Conservation (phyloP, 2,329 filamentous ascomycete species). For the Fusarium guadeloupense region DNA sequence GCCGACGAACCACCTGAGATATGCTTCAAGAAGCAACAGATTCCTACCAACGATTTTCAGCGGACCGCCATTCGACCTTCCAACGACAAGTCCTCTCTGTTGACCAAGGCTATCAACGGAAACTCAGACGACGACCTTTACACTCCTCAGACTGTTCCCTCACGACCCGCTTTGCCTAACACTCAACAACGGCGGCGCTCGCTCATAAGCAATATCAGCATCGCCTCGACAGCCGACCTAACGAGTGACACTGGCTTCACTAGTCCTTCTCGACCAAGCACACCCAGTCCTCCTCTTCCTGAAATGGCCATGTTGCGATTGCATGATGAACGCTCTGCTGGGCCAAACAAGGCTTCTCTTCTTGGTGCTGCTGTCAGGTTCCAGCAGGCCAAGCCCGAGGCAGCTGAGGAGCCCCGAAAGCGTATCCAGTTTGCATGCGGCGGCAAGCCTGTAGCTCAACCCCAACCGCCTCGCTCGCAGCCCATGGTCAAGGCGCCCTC, state of each 20-base stretch:
- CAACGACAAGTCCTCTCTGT: constrained; percentile 76
- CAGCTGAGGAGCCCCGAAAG: constrained; percentile 65
- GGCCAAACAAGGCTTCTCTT: constrained; percentile 41
- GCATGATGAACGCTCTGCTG: constrained; percentile 44
- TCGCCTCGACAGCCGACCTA: constrained; percentile 85
- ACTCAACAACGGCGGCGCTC: constrained; percentile 64
- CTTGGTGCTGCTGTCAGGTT: constrained; percentile 37
- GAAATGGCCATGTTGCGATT: constrained; percentile 61
- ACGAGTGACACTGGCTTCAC: constrained; percentile 95
- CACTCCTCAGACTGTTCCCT: constrained; percentile 47
- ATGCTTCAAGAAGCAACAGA: constrained; percentile 40
- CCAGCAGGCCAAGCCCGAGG: constrained; percentile 53
- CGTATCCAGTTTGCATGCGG: constrained; percentile 92
- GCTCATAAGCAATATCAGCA: constrained; percentile 81
- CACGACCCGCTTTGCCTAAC: constrained; percentile 43
- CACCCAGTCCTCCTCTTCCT: constrained; percentile 85
- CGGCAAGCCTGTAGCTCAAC: constrained; percentile 64
- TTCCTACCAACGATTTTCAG: constrained; percentile 53
- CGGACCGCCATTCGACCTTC: constrained; percentile 59
- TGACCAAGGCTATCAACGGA: constrained; percentile 84
- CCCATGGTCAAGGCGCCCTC: constrained; percentile 48
- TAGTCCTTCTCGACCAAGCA: constrained; percentile 86
- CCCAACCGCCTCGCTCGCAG: constrained; percentile 50
- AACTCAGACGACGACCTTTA: constrained; percentile 66
- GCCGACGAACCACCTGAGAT: constrained; percentile 88